Base-by-base conservation (phyloP, 2,329 filamentous ascomycete genomes). In the Aspergillus tanneri region DNA sequence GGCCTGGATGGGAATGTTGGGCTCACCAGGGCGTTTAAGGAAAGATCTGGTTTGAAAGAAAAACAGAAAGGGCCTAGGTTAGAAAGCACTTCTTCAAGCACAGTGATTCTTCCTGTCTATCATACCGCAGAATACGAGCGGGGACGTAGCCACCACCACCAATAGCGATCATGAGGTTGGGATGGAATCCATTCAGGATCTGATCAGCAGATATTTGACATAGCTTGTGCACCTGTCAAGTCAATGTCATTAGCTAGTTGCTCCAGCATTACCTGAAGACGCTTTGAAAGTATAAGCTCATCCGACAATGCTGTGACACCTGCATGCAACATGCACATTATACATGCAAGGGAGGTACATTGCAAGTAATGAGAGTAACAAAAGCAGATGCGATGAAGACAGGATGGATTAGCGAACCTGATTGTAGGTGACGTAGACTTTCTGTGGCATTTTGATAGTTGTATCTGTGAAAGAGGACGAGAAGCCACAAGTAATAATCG, bases 1-100 rank as follows among this genome's bases (percentile, higher is more conserved):
- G 57, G 93, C 93, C 80, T 99, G 93, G 73, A 99, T 99, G 59
- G 93, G 92, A 66, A 99, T 99, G 77, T 99, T 99, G 73, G 90
- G 85, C 54, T 79, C 82, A 61, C 87, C 89, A 51, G 88, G 80
- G 68, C 84, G 83, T 80, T 95, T 96, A 71, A 99, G 87, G 80
- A 99, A 99, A 16, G 93, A 97, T 56, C 77, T 75, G 60, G 19
- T 64, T 46, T 3, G 21, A 27, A 18, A 38, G 34, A 27, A 34
- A n/a, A n/a, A n/a, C n/a, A n/a, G n/a, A n/a, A n/a, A n/a, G n/a
- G n/a, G n/a, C n/a, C n/a, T n/a, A n/a, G 18, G 14, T 43, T 23
- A 48, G 39, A 25, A 19, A 11, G 25, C 16, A 18, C 4, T 24
- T 23, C 19, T 40, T 39, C 12, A n/a, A n/a, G n/a, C n/a, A n/a